These are phyloP conservation scores for Senna siamea DNA, from an alignment of 306 rosid species.

Conservation along the genomic window DNA sequence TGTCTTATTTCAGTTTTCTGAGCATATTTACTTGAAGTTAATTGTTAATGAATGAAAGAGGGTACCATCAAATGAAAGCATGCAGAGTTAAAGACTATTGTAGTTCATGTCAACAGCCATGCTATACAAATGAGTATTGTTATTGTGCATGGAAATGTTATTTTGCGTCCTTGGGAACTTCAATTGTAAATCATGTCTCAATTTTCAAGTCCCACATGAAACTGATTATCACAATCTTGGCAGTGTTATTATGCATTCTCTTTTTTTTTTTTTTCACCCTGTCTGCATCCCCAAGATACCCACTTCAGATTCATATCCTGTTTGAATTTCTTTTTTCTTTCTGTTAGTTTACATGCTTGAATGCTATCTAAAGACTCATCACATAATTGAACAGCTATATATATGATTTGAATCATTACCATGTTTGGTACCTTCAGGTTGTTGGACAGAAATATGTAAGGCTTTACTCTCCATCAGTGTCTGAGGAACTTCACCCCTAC, in stretches of 20 bases:
- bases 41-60: slow-evolving; percentile 21
- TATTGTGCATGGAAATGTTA: slow-evolving; percentile 16
- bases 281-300: too few relatives aligned
- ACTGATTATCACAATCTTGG: not conserved
- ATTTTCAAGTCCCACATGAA: not conserved
- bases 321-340: not conserved
- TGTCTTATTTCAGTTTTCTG: slow-evolving; percentile 4
- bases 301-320: too few relatives aligned
- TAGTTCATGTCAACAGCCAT: not conserved
- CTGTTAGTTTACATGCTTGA: too few relatives aligned
- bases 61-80: not conserved
- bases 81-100: not conserved
- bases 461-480: slow-evolving; percentile 77
- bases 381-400: slow-evolving; percentile 2
- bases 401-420: slow-evolving; percentile 26
- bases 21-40: slow-evolving; percentile 12
- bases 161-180: not conserved
- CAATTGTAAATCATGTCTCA: not conserved
- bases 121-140: slow-evolving; percentile 21
- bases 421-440: slow-evolving; percentile 56
- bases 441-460: slow-evolving; percentile 88
- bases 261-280: too few relatives aligned
- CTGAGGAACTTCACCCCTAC: slow-evolving; percentile 85
- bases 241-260: not conserved
- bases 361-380: not conserved